Percentiles rank a stretch among this genome's conserved stretches.
Evolutionary conservation across 2,329 filamentous ascomycete species (phyloP).

Genomic region (Cryphonectria naterciae): DNA sequence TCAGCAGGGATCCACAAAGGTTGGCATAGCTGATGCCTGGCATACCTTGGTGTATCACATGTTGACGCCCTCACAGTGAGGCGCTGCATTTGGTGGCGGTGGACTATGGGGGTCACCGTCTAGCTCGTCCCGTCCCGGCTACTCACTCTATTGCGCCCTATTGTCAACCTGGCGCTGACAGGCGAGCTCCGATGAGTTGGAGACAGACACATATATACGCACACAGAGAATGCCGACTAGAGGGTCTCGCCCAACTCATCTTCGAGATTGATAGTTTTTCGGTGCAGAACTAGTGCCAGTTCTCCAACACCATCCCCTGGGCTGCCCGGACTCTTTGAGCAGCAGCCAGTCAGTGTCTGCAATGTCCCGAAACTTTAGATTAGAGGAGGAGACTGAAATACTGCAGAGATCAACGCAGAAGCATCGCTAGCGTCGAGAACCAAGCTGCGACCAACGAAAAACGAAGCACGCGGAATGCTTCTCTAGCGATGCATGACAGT

Average conservation of each 20-base stretch:
- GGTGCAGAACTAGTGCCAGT: not conserved
- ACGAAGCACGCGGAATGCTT: not conserved
- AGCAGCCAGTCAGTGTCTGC: not conserved
- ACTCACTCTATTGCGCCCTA: conserved; percentile 16
- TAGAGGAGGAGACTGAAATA: not conserved
- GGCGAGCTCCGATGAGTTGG: conserved; percentile 25
- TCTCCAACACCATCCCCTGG: not conserved
- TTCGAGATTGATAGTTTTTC: not conserved
- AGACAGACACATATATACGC: not conserved
- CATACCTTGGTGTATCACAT: not conserved
- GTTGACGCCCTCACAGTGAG: conserved; percentile 7
- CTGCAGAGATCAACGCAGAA: not conserved
- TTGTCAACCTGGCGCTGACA: conserved; percentile 15
- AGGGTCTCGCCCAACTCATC: not conserved
- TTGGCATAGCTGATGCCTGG: not conserved
- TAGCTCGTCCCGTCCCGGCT: conserved; percentile 12
- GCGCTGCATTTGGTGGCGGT: conserved; percentile 6
- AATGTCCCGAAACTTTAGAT: not conserved
- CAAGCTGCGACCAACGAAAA: not conserved
- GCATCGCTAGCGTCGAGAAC: not conserved
- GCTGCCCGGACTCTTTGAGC: not conserved
- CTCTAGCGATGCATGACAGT: conserved; percentile 1
- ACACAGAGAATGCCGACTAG: not conserved
- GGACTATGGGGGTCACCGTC: conserved; percentile 13
- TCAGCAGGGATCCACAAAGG: not conserved